phyloP scores from a whole-genome alignment of 352 stramenopile species.

The Pythium pectinolyticum region DNA sequence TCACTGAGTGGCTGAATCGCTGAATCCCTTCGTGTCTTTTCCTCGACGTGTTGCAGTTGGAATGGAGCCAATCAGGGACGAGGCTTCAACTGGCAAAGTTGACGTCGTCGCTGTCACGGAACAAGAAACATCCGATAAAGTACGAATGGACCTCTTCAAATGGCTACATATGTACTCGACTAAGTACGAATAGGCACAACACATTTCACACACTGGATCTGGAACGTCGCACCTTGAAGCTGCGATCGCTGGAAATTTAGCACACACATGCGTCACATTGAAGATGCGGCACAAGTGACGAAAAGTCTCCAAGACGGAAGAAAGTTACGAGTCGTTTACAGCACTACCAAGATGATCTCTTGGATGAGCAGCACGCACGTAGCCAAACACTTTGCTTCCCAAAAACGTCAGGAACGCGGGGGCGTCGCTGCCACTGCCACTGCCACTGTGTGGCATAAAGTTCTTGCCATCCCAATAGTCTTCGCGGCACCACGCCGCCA shows the following conservation, averaged over 20 bases:
- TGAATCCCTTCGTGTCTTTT: constrained; percentile 34
- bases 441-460: constrained; percentile 60
- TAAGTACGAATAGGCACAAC: too few relatives aligned
- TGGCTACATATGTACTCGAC: constrained; percentile 23
- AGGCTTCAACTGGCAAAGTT: constrained; percentile 15
- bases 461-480: constrained; percentile 83
- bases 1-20: not conserved
- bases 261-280: too few relatives aligned
- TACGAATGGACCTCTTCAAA: constrained; percentile 15
- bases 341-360: too few relatives aligned
- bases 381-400: constrained; percentile 75
- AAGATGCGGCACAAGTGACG: too few relatives aligned
- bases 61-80: constrained; percentile 20
- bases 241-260: too few relatives aligned
- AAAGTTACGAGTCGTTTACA: too few relatives aligned
- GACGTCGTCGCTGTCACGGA: constrained; percentile 31
- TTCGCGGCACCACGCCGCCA: constrained; percentile 54
- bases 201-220: too few relatives aligned
- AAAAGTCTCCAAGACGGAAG: too few relatives aligned
- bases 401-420: constrained; percentile 81
- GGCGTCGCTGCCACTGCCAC: constrained; percentile 7
- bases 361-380: too few relatives aligned
- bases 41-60: constrained; percentile 41
- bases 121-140: constrained; percentile 15
- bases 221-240: too few relatives aligned